Percentiles rank a stretch among this genome's conserved stretches.
Evolutionary conservation across 1,139 yeast species (phyloP).

Genomic region (Kluyveromyces marxianus): DNA sequence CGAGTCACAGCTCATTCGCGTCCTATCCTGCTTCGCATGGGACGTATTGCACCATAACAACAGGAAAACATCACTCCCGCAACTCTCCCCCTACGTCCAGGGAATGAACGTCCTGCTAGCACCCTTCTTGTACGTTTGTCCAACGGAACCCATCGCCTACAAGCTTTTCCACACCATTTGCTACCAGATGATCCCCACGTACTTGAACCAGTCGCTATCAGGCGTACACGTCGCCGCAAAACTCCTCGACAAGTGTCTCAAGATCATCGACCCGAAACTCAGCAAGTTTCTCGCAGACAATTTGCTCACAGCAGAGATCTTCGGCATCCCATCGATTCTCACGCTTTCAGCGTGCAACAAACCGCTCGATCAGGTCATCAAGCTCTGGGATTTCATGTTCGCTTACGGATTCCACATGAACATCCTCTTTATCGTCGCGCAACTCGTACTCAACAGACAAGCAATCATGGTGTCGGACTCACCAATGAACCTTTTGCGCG

Average conservation of each 20-base stretch:
- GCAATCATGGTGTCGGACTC: conserved; percentile 44
- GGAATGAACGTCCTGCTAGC: conserved; percentile 88
- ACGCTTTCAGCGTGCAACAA: conserved; percentile 90
- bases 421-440: conserved; percentile 77
- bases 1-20: conserved; percentile 60
- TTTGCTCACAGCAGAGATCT: conserved; percentile 66
- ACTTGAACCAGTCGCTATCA: conserved; percentile 66
- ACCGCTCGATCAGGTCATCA: conserved; percentile 65
- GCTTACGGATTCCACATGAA: conserved; percentile 92
- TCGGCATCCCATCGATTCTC: conserved; percentile 82
- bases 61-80: background rate
- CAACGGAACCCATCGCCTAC: conserved; percentile 83
- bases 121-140: conserved; percentile 70
- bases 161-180: conserved; percentile 42
- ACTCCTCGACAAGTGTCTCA: conserved; percentile 62
- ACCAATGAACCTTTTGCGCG: conserved; percentile 72
- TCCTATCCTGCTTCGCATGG: conserved; percentile 71
- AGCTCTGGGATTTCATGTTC: conserved; percentile 83
- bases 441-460: conserved; percentile 62
- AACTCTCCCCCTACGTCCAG: conserved; percentile 59
- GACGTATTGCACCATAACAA: conserved; percentile 18
- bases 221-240: conserved; percentile 79
- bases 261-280: conserved; percentile 66
- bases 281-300: conserved; percentile 42
- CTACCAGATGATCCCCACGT: conserved; percentile 57